Base-by-base conservation (phyloP, 2,329 filamentous ascomycete genomes). In the Nigrospora oryzae region DNA sequence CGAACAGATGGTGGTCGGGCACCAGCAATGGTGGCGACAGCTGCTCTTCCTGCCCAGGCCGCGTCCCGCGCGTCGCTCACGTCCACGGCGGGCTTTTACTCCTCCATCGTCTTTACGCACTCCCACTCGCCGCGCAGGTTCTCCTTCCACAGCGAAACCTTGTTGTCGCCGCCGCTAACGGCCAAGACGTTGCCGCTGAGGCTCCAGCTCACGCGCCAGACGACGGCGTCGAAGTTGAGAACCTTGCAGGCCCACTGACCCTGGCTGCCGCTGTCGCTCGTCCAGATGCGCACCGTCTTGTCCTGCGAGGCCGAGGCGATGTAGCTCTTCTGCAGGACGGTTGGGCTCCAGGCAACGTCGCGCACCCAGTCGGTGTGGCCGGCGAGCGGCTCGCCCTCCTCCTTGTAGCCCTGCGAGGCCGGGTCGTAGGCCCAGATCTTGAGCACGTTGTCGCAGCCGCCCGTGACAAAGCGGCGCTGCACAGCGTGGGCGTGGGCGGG, bases 141-240 rank as follows among this genome's bases (percentile, higher is more conserved):
- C 77, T 98, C 93, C 77, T 97, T 98, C 91, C 91, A 98, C 64
- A 98, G 68, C 44, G 85, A 94, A 45, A 98, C 90, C 70, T 94
- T 90, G 74, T 98, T 98, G 68, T 98, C 91, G 23, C 86, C 88
- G 35, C 89, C 89, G 61, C 86, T 93, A 50, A 96, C 89, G 11
- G 93, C 93, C 56, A 98, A 74, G 16, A 97, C 90, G 63, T 98
- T 98, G 43, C 93, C 93, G 65, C 89, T 95, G 61, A 97, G 73
- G 57, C 89, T 95, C 93, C 93, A 98, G 74, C 89, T 96, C 38
- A 96, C 93, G 45, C 93, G 83, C 93, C 93, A 98, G 47, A 95
- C 79, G 39, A 90, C 84, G 5, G 85, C 82, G 49, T 96, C 91
- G 56, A 98, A 95, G 57, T 84, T 81, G 52, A 98, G 75, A 36